These are phyloP conservation scores for Alisma plantagoaquatica DNA, from an alignment of 106 monocot genomes.

Conservation along the genomic window DNA sequence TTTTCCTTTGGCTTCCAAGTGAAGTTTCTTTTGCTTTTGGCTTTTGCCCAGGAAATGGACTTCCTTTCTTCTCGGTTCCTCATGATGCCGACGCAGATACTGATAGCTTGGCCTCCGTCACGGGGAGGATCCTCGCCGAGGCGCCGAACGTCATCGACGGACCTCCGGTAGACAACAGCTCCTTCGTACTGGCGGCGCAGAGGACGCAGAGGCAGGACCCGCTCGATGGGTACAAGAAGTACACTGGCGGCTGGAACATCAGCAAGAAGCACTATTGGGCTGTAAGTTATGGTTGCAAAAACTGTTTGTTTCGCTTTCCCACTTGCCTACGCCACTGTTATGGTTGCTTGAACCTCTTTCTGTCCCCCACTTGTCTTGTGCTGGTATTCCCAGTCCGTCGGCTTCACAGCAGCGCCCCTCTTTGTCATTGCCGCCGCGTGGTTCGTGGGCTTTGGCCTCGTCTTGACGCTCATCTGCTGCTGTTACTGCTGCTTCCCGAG, in stretches of 20 bases:
- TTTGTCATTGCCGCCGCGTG: conserved; percentile 37
- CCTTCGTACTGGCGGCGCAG: conserved; percentile 53
- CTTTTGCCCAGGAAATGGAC: no score
- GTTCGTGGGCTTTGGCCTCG: conserved; percentile 60
- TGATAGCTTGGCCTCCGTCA: no score
- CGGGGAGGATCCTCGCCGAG: no score
- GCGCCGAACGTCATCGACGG: no score
- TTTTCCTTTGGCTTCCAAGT: no score
- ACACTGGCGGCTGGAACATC: conserved; percentile 94
- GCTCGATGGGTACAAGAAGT: conserved; percentile 33
- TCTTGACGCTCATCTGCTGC: conserved; percentile 34
- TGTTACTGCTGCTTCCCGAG: conserved; percentile 53
- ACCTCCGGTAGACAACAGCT: conserved; percentile 23
- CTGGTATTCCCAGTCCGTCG: conserved; percentile 93
- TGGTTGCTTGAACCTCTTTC: no score
- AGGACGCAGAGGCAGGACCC: conserved; percentile 78
- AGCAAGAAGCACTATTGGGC: conserved; percentile 80
- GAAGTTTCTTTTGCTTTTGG: no score
- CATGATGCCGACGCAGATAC: no score
- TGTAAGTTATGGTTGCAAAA: conserved; percentile 29
- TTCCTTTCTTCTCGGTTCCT: no score
- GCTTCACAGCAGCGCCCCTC: conserved; percentile 43
- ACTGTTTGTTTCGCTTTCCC: not conserved
- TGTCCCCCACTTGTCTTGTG: no score
- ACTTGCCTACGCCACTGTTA: not conserved